Conservation (phyloP, 2,329 filamentous ascomycete species). For the Ophiocordyceps unilateralis region DNA sequence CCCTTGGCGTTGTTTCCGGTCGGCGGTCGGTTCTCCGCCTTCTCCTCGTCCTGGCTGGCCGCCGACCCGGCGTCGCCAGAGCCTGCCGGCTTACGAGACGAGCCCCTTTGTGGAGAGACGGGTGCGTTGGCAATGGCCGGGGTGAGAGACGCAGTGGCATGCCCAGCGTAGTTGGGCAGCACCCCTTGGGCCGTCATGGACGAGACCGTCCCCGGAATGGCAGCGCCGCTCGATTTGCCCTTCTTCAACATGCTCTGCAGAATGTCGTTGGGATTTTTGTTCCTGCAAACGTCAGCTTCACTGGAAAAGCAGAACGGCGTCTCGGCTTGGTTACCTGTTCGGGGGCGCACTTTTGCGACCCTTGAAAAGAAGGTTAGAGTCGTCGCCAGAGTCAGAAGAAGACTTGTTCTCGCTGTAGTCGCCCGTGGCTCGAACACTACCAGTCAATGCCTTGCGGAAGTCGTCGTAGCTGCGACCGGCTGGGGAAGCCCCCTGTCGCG, state of each 20-base stretch:
- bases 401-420: constrained; percentile 8
- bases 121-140: constrained; percentile 24
- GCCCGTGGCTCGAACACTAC: constrained; percentile 1
- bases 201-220: constrained; percentile 29
- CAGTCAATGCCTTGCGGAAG: constrained; percentile 9
- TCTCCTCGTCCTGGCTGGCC: constrained; percentile 10
- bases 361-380: constrained; percentile 19
- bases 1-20: constrained; percentile 5
- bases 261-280: constrained; percentile 24
- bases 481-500: constrained; percentile 8
- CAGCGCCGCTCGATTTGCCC: constrained; percentile 28
- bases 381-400: constrained; percentile 14
- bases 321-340: constrained; percentile 13
- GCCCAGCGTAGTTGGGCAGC: constrained; percentile 32
- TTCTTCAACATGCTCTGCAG: constrained; percentile 34
- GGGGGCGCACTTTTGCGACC: constrained; percentile 14
- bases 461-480: constrained; percentile 11
- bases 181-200: constrained; percentile 36
- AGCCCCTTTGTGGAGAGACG: constrained; percentile 12
- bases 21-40: constrained; percentile 28
- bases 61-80: constrained; percentile 6
- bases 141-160: constrained; percentile 32
- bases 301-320: neutral
- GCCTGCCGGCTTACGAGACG: constrained; percentile 11
- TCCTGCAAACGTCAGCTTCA: constrained; percentile 12